Evolutionary conservation across 345 rosid species (phyloP).

Genomic region (Eucalyptus leucophloia): DNA sequence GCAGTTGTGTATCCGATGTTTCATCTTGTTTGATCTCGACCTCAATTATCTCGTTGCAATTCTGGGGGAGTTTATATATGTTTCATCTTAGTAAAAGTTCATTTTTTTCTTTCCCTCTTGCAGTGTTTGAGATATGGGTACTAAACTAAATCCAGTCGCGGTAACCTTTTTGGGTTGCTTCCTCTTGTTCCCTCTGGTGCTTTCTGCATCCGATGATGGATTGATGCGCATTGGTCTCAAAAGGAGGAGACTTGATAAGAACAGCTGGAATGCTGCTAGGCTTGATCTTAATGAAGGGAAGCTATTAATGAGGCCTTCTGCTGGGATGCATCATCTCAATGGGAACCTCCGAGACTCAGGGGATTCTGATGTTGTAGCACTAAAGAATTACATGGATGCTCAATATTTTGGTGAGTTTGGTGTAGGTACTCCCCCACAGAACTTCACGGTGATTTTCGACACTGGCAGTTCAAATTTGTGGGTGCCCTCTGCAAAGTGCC

Average conservation of each 20-base stretch:
- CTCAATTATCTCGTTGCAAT: not conserved
- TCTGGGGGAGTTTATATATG: not conserved
- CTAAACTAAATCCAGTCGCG: not conserved
- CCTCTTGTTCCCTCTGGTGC: conserved; percentile 26
- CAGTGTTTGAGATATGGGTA: conserved; percentile 18
- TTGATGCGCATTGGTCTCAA: conserved; percentile 55
- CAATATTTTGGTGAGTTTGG: conserved; percentile 93
- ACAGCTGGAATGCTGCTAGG: conserved; percentile 36
- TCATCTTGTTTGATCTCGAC: not conserved
- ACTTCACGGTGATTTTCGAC: conserved; percentile 85
- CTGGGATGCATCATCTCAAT: conserved; percentile 17
- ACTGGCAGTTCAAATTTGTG: conserved; percentile 95
- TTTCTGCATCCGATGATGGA: conserved; percentile 25
- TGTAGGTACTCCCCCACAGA: conserved; percentile 82
- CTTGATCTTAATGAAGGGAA: conserved; percentile 44
- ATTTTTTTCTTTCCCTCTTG: not conserved
- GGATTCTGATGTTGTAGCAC: conserved; percentile 53
- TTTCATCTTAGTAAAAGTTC: not conserved
- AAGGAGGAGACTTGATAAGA: conserved; percentile 47
- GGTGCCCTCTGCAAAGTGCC: conserved; percentile 92
- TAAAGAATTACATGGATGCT: conserved; percentile 90
- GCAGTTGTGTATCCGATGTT: not conserved
- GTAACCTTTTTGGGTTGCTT: conserved; percentile 20
- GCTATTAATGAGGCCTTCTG: conserved; percentile 16
- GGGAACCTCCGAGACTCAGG: conserved; percentile 29